A percentile compares a stretch with the other conserved stretches of the same genome.
These are phyloP conservation scores for Aspergillus sp. DNA, from an alignment of 2,329 filamentous ascomycete genomes.

Conservation along the genomic window DNA sequence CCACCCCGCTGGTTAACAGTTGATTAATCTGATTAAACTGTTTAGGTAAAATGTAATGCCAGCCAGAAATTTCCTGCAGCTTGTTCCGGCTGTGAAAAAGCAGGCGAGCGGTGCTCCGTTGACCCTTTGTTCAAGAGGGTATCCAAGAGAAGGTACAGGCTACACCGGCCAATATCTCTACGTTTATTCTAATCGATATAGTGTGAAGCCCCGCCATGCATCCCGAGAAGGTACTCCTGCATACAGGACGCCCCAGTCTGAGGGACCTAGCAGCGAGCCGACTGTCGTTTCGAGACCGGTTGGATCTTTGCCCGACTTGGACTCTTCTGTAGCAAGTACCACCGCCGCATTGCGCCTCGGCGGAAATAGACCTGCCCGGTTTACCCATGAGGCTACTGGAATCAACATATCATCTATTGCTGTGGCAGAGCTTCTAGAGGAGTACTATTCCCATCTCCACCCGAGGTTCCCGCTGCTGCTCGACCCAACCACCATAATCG, in stretches of 20 bases:
- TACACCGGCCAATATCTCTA: neutral
- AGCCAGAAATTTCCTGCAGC: neutral
- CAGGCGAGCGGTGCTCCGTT: neutral
- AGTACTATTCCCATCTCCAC: neutral
- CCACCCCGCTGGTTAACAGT: neutral
- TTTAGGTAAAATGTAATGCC: neutral
- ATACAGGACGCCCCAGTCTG: neutral
- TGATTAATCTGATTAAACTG: neutral
- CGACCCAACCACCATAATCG: neutral
- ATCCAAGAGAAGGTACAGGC: neutral
- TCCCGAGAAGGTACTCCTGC: neutral
- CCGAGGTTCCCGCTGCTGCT: neutral
- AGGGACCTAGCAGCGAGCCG: neutral
- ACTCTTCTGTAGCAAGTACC: neutral
- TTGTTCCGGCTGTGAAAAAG: neutral
- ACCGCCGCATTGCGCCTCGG: neutral
- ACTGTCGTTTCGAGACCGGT: neutral
- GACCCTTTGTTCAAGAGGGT: conserved; percentile 3
- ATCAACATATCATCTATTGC: neutral
- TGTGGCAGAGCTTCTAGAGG: neutral
- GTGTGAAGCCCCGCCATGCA: neutral
- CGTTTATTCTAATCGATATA: neutral
- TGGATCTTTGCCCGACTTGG: neutral
- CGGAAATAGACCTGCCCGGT: neutral
- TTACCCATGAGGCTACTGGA: neutral